Evolutionary conservation across 257 asterid species (phyloP), one percentile per base, ranked within the genome.

Genomic region (Leonotis leonurus): DNA sequence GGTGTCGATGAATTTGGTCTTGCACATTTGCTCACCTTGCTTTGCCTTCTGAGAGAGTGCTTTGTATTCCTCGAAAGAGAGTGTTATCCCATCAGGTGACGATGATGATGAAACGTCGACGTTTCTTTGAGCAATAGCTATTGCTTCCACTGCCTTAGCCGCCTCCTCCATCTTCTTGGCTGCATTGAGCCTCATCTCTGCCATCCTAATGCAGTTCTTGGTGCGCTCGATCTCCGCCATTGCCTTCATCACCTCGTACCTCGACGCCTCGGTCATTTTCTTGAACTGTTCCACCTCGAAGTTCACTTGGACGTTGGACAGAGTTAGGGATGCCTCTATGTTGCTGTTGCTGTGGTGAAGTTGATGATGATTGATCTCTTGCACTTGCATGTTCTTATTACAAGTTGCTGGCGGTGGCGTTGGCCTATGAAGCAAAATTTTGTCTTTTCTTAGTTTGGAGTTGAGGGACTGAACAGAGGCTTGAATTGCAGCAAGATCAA

Each of bases 91-190:
- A 27, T 75, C 72, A 1, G 80, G 45, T 75, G 65, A 12, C 30
- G 33, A 25, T 43, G 60, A 27, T 2, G 72, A 40, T 5, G 73
- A 63, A 22, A 35, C 39, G 39, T 33, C 39, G 39, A 9, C 39
- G 39, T 33, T 74, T 20, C 65, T 81, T 65, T 81, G 83, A 1
- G 86, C 90, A 18, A 79, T 37, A 0, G 86, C 80, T 5, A 90
- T 87, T 5, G 88, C 95, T 79, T 90, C 90, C 18, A 90, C 87
- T 1, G 96, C 96, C 77, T 86, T 85, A 3, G 95, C 95, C 3
- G 95, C 94, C 63, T 91, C 95, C 51, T 88, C 96, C 94, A 91
- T 88, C 55, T 91, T 91, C 78, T 85, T 86, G 16, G 98, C 98
- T 0, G 98, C 98, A 35, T 76, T 77, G 18, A 87, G 32, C 64